Percentiles rank a stretch among this genome's conserved stretches.
Conservation (phyloP, 805 yeast species). For the Zygotorulaspora chibaensis region DNA sequence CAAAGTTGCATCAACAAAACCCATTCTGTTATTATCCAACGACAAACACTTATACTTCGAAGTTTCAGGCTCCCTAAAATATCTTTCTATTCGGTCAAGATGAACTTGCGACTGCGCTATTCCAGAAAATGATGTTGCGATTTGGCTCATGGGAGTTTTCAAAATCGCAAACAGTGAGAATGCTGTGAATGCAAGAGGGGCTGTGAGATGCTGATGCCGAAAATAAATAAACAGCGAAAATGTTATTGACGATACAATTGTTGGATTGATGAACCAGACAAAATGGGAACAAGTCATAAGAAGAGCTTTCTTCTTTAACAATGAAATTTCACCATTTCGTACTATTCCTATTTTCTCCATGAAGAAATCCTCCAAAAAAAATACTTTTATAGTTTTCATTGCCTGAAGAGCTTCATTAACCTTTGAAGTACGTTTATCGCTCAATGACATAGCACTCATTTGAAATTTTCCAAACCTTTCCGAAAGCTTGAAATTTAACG, state of each 20-base stretch:
- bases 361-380: constrained; percentile 87
- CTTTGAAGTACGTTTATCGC: constrained; percentile 82
- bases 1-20: constrained; percentile 69
- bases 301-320: constrained; percentile 50
- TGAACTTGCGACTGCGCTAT: constrained; percentile 84
- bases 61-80: constrained; percentile 74
- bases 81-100: constrained; percentile 71
- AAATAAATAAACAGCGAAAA: constrained; percentile 71
- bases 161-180: constrained; percentile 74
- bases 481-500: constrained; percentile 64
- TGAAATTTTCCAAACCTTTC: constrained; percentile 56
- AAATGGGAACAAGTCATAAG: constrained; percentile 60
- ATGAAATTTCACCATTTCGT: constrained; percentile 61
- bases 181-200: constrained; percentile 87
- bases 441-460: constrained; percentile 64
- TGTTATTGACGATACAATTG: constrained; percentile 66
- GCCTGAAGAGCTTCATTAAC: constrained; percentile 82
- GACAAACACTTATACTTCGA: constrained; percentile 73
- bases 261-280: constrained; percentile 73
- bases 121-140: constrained; percentile 74
- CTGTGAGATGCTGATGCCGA: constrained; percentile 62
- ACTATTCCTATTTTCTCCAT: constrained; percentile 58
- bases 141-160: constrained; percentile 77
- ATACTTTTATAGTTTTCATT: constrained; percentile 82
- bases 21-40: constrained; percentile 49